phyloP scores from a whole-genome alignment of 1,139 yeast genomes.

The Magnusiomyces sp. region DNA sequence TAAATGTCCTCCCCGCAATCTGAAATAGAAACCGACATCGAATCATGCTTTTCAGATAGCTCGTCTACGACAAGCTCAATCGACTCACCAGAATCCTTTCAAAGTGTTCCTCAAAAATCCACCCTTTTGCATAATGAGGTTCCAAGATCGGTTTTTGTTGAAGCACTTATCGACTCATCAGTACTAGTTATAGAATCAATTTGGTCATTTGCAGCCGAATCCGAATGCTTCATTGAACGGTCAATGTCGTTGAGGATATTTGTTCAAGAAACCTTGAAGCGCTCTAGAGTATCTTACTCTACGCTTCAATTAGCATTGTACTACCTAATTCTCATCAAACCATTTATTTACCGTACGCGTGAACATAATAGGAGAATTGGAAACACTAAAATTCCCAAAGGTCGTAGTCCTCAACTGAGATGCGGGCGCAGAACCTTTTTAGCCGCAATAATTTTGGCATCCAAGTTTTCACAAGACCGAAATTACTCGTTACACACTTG shows the following conservation, averaged over 20 bases:
- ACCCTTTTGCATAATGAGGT: too few relatives aligned
- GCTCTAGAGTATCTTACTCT: slow-evolving; percentile 60
- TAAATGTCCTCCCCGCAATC: too few relatives aligned
- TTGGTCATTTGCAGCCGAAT: slow-evolving; percentile 26
- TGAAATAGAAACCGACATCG: too few relatives aligned
- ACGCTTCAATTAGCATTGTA: slow-evolving; percentile 59
- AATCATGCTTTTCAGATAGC: too few relatives aligned
- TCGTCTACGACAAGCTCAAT: too few relatives aligned
- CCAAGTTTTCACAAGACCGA: slow-evolving; percentile 66
- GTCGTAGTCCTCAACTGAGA: slow-evolving; percentile 17
- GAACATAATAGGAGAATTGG: slow-evolving; percentile 7
- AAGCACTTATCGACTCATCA: slow-evolving; percentile 32
- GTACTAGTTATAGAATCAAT: slow-evolving; percentile 30
- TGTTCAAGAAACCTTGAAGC: slow-evolving; percentile 54
- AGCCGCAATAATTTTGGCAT: slow-evolving; percentile 57
- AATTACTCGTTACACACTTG: slow-evolving; percentile 65
- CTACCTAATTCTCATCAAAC: slow-evolving; percentile 46
- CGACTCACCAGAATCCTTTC: too few relatives aligned
- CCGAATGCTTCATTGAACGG: slow-evolving; percentile 16
- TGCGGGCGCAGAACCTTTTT: slow-evolving; percentile 64
- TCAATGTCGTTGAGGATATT: slow-evolving; percentile 37
- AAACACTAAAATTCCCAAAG: slow-evolving; percentile 6
- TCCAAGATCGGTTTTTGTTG: slow-evolving; percentile 25
- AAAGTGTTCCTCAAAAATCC: too few relatives aligned
- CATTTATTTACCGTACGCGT: slow-evolving; percentile 16